phyloP scores from a whole-genome alignment of 2,329 filamentous ascomycete genomes.

The Pestalotiopsis sp. region DNA sequence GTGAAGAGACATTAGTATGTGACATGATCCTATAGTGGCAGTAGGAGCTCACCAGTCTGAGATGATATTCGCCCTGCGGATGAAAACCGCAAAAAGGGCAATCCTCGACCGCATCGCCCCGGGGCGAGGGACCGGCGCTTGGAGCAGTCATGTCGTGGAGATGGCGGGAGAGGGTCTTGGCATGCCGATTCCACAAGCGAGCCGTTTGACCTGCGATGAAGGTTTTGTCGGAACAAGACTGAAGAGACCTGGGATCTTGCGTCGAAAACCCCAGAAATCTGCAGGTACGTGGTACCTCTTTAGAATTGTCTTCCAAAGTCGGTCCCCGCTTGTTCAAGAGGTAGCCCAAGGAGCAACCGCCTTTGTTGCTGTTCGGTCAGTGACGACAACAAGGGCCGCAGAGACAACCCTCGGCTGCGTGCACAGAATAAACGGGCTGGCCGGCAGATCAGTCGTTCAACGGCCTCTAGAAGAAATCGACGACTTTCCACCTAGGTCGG shows the following conservation, averaged over 20 bases:
- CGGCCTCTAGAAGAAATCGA: too few relatives aligned
- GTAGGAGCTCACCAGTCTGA: neutral
- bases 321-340: too few relatives aligned
- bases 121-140: conserved; percentile 4
- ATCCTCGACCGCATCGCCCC: conserved; percentile 14
- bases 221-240: neutral
- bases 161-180: neutral
- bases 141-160: neutral
- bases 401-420: too few relatives aligned
- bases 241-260: neutral
- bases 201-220: neutral
- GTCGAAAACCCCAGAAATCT: neutral
- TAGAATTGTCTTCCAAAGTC: neutral
- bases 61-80: conserved; percentile 32
- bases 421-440: too few relatives aligned
- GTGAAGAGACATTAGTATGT: neutral
- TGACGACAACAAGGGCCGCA: too few relatives aligned
- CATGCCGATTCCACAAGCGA: neutral
- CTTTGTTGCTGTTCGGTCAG: too few relatives aligned
- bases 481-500: neutral
- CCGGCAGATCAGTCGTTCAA: too few relatives aligned
- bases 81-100: conserved; percentile 44
- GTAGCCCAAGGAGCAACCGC: too few relatives aligned
- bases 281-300: neutral
- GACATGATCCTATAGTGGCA: neutral